Percentiles rank a stretch among this genome's conserved stretches.
Evolutionary conservation across 768 basidiomycete species (phyloP).

Genomic region (Lanmaoa rubissima): DNA sequence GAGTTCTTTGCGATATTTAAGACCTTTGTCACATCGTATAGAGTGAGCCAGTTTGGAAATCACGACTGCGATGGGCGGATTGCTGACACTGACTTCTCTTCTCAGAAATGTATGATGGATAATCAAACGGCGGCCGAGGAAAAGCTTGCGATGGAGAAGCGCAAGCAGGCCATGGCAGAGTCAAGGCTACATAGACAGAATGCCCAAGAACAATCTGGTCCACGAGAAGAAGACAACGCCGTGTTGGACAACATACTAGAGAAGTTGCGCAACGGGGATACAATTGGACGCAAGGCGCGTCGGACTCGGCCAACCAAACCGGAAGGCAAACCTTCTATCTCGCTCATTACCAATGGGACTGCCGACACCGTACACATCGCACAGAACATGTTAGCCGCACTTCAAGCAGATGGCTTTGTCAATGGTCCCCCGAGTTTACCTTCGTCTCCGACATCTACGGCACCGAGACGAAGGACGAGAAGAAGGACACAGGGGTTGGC

Average conservation of each 20-base stretch:
- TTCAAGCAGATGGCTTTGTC: conserved; percentile 67
- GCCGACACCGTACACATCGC: conserved; percentile 53
- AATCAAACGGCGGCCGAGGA: conserved; percentile 78
- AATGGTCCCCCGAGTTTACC: conserved; percentile 38
- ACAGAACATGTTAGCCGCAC: conserved; percentile 69
- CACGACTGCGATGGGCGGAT: background rate
- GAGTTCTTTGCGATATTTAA: conserved; percentile 98
- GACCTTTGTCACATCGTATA: conserved; percentile 93
- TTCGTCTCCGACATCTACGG: conserved; percentile 45
- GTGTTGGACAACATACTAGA: conserved; percentile 72
- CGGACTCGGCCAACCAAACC: conserved; percentile 42
- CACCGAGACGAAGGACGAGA: conserved; percentile 29
- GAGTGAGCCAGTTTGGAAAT: conserved; percentile 41
- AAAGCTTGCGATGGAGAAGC: conserved; percentile 60
- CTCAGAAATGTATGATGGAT: conserved; percentile 83
- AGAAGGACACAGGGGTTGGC: conserved; percentile 36
- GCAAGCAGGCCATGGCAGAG: conserved; percentile 66
- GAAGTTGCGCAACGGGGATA: conserved; percentile 69
- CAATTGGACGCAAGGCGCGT: conserved; percentile 54
- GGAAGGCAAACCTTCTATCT: conserved; percentile 30
- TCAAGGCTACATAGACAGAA: conserved; percentile 55
- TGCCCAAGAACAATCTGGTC: conserved; percentile 38
- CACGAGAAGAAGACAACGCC: conserved; percentile 54
- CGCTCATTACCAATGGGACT: conserved; percentile 28
- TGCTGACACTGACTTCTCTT: conserved; percentile 7